A percentile compares a stretch with the other conserved stretches of the same genome.
These are phyloP conservation scores for Oryza rufipogon DNA, from an alignment of 176 grass and related monocot genomes.

Conservation along the genomic window DNA sequence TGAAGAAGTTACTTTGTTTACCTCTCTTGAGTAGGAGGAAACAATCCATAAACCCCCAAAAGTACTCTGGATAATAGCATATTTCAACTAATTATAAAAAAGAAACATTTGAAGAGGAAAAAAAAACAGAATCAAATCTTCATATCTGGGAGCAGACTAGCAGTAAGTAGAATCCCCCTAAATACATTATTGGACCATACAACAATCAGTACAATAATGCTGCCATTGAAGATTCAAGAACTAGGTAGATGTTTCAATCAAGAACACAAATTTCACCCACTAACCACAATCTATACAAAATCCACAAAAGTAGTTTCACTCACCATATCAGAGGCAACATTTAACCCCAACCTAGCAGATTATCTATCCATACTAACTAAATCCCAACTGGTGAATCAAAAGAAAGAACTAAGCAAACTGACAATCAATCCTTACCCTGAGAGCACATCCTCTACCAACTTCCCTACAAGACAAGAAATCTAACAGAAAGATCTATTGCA, in stretches of 20 bases:
- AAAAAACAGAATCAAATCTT: background rate
- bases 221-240: background rate
- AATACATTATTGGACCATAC: background rate
- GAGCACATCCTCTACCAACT: background rate
- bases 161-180: background rate
- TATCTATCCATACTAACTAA: background rate
- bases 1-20: background rate
- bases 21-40: background rate
- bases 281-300: background rate
- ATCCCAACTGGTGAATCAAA: background rate
- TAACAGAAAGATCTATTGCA: background rate
- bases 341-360: background rate
- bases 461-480: background rate
- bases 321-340: background rate
- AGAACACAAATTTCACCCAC: background rate
- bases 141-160: background rate
- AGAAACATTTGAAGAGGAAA: background rate
- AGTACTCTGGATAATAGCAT: background rate
- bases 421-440: background rate
- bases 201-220: background rate
- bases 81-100: background rate
- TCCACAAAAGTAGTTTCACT: background rate
- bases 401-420: background rate
- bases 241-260: background rate
- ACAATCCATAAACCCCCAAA: background rate